These are phyloP conservation scores for Chrysochromulina parva DNA, from an alignment of 78 protist species.

Conservation along the genomic window DNA sequence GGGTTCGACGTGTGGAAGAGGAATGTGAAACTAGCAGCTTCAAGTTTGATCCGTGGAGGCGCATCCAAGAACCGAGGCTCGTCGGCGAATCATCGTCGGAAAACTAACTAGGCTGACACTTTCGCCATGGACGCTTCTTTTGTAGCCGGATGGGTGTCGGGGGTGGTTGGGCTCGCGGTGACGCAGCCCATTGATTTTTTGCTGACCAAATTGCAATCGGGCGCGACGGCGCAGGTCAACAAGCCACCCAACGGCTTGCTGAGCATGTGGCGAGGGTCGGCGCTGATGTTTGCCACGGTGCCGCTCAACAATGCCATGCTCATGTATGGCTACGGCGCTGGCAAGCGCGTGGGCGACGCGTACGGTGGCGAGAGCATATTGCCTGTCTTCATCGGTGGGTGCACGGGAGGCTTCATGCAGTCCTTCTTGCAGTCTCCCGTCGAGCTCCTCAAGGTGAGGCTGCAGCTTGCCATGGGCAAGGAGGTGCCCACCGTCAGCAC, in stretches of 20 bases:
- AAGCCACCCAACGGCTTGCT: background rate
- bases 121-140: background rate
- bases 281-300: background rate
- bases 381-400: conserved; percentile 12
- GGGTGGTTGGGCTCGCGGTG: background rate
- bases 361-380: background rate
- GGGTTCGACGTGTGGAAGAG: too few species aligned
- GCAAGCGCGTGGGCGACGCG: background rate
- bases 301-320: conserved; percentile 18
- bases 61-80: too few species aligned
- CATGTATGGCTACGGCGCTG: background rate
- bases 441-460: conserved; percentile 9
- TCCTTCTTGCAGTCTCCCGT: background rate
- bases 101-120: too few species aligned
- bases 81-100: too few species aligned
- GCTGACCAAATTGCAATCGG: background rate
- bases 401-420: background rate
- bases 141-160: conserved; percentile 9
- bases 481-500: background rate
- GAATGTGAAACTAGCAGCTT: too few species aligned
- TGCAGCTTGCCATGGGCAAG: background rate
- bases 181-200: background rate
- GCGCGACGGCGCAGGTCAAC: too few species aligned
- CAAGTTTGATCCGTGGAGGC: too few species aligned
- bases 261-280: background rate